Conservation (phyloP, 495 filamentous ascomycete genomes). For the Neurospora sp. region DNA sequence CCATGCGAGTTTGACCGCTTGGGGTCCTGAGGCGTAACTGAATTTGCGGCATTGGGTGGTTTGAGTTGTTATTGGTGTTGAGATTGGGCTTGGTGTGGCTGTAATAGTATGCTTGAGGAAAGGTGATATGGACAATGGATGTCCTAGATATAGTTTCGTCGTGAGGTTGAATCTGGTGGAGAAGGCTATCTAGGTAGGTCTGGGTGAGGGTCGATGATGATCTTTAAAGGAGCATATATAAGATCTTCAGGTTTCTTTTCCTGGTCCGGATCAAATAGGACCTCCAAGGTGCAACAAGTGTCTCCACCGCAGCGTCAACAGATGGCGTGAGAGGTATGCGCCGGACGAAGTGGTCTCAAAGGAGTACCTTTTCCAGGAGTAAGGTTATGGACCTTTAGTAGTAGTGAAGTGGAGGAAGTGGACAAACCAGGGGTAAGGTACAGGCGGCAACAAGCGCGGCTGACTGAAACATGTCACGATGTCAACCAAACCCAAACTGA, state of each 20-base stretch:
- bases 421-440: background rate
- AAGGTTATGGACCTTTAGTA: background rate
- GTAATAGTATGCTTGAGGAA: background rate
- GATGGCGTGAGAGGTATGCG: background rate
- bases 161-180: background rate
- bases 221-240: background rate
- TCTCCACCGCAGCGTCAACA: no score
- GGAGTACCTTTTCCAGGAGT: background rate
- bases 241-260: background rate
- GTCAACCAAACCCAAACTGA: background rate
- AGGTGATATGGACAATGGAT: background rate
- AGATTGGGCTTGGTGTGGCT: background rate
- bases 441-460: background rate
- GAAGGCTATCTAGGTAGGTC: no score
- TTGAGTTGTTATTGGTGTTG: background rate
- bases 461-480: background rate
- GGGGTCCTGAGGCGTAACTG: slow-evolving; percentile 30
- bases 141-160: background rate
- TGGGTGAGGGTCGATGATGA: no score
- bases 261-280: background rate
- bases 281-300: background rate
- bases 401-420: background rate
- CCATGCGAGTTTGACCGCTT: slow-evolving; percentile 39
- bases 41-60: slow-evolving; percentile 13
- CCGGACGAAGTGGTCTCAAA: background rate